Conservation (phyloP, 441 rosid species). For the Jatropha multifida region DNA sequence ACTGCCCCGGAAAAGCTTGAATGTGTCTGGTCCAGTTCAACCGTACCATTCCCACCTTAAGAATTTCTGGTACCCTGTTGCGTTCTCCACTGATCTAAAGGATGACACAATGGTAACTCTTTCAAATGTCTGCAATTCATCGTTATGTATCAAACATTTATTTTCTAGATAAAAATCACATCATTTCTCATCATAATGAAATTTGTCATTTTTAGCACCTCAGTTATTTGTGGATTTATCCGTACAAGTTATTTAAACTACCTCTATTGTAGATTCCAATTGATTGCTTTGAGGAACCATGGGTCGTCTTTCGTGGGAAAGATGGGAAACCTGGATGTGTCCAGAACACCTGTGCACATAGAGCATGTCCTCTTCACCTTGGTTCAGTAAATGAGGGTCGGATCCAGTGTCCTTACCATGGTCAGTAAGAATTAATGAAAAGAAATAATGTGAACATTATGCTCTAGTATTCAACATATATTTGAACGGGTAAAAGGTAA, state of each 20-base stretch:
- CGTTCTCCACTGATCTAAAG: constrained; percentile 80
- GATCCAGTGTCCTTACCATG: constrained; percentile 93
- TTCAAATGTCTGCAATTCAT: neutral
- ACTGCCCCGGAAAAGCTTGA: constrained; percentile 59
- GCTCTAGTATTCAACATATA: neutral
- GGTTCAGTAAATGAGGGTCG: constrained; percentile 93
- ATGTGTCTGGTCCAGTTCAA: constrained; percentile 89
- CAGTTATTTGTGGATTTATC: neutral
- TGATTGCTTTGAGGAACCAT: constrained; percentile 92
- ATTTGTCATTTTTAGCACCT: neutral
- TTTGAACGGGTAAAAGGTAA: neutral
- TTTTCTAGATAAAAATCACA: neutral
- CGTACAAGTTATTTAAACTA: constrained; percentile 4
- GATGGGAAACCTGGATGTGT: constrained; percentile 94
- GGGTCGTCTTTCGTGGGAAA: constrained; percentile 92
- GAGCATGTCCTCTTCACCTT: constrained; percentile 97
- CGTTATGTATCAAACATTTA: neutral
- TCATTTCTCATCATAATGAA: neutral
- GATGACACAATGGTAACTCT: constrained; percentile 80
- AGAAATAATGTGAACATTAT: neutral
- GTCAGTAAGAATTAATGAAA: constrained; percentile 43
- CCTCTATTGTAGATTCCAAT: constrained; percentile 64
- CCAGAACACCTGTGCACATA: constrained; percentile 90
- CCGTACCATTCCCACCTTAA: constrained; percentile 67
- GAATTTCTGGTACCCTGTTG: constrained; percentile 95